Evolutionary conservation across 2,329 filamentous ascomycete species (phyloP).

Genomic region (Penicillium sp.): DNA sequence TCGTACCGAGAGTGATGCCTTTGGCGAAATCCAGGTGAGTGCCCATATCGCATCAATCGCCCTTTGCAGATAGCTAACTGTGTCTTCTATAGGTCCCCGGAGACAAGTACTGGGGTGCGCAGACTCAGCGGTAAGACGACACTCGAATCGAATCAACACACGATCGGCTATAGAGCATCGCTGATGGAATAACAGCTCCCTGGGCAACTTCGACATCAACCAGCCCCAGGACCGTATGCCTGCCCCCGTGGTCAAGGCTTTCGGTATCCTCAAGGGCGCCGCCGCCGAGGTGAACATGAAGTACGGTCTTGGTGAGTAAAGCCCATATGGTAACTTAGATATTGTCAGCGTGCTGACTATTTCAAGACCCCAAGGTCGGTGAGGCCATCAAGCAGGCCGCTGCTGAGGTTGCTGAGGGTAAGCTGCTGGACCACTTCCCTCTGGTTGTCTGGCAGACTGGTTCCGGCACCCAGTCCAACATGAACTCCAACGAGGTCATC

Average conservation of each 20-base stretch:
- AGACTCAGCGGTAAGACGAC: conserved; percentile 73
- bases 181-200: conserved; percentile 55
- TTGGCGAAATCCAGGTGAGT: conserved; percentile 80
- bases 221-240: conserved; percentile 99
- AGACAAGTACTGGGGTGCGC: conserved; percentile 98
- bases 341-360: conserved; percentile 9
- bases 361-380: conserved; percentile 79
- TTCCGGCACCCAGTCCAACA: conserved; percentile 98
- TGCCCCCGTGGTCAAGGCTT: conserved; percentile 84
- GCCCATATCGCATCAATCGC: background rate
- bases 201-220: conserved; percentile 99
- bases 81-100: conserved; percentile 61
- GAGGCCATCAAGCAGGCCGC: conserved; percentile 94
- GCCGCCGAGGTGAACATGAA: conserved; percentile 95
- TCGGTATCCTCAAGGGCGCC: conserved; percentile 96
- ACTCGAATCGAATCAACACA: background rate
- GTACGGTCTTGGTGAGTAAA: conserved; percentile 71
- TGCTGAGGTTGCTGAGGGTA: conserved; percentile 86
- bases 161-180: background rate
- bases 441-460: conserved; percentile 99
- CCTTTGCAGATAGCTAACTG: conserved; percentile 15
- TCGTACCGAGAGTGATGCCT: conserved; percentile 93
- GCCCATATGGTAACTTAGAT: background rate
- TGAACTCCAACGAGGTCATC: conserved; percentile 99
- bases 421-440: conserved; percentile 95